Evolutionary conservation across 805 yeast species (phyloP), one percentile per base, ranked within the genome.

Genomic region (Saccharomyces paradoxus): DNA sequence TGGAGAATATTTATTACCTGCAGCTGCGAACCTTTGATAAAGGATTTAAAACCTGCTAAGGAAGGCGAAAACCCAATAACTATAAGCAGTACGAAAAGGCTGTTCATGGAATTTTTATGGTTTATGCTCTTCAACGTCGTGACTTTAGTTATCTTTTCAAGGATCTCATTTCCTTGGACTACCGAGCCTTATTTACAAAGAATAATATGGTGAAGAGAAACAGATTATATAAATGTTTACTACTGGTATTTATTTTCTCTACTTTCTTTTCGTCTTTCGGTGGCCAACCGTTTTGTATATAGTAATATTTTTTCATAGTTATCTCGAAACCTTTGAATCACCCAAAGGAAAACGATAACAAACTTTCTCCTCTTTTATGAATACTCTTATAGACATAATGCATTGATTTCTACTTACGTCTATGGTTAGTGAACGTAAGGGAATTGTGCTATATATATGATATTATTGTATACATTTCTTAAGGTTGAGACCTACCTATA

Each of bases 161-260:
- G 66, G 4, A 77, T 80, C 57, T 81, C 87, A 28, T 87, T 91
- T 61, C 59, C 66, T 9, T 90, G 97, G 97, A 72, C 67, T 0
- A 75, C 78, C 54, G 87, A 87, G 61, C 75, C 79, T 0, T 71
- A 68, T 7, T 61, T 74, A 8, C 96, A 90, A 69, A 79, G 97
- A 62, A 88, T 94, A 56, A 90, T 92, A 62, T 94, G 98, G 99
- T 94, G 58, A 55, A 17, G 4, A 12, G 17, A 37, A 5, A n/a
- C n/a, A n/a, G n/a, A n/a, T n/a, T n/a, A n/a, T n/a, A 29, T 27
- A 26, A 9, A 30, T 48, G 37, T 24, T 48, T n/a, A 30, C 21
- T 21, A 30, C n/a, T 48, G n/a, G 7, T 28, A 5, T 28, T 24
- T 13, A 44, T 44, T 12, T 4, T 24, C 17, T 44, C n/a, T n/a